A percentile compares a stretch with the other conserved stretches of the same genome.
Evolutionary conservation across 1,284 basidiomycete genomes (phyloP).

Genomic region (Cystobasidium slooffiae): DNA sequence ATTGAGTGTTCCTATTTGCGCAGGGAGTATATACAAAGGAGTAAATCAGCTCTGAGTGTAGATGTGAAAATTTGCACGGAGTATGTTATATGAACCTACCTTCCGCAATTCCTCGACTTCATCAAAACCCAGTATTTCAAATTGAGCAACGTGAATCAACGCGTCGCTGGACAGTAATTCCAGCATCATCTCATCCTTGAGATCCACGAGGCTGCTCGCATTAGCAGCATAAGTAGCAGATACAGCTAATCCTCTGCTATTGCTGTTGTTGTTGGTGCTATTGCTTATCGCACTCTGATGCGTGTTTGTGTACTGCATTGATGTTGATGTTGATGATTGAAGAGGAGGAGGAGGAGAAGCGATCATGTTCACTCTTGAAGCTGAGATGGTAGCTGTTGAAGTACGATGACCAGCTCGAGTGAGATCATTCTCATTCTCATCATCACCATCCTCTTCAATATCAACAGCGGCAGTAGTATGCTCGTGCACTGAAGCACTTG

Average conservation of each 20-base stretch:
- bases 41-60: background rate
- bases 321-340: background rate
- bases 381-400: constrained; percentile 28
- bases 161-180: constrained; percentile 41
- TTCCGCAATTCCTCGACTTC: constrained; percentile 42
- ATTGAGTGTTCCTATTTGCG: constrained; percentile 36
- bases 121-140: constrained; percentile 41
- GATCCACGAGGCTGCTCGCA: constrained; percentile 32
- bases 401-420: constrained; percentile 2
- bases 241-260: constrained; percentile 14
- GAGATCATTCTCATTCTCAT: background rate
- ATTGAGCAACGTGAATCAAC: constrained; percentile 41
- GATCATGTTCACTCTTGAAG: background rate
- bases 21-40: background rate
- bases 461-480: too few relatives aligned
- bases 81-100: constrained; percentile 1
- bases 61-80: background rate
- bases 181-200: constrained; percentile 42
- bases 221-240: constrained; percentile 31
- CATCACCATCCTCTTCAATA: background rate
- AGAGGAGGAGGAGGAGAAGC: background rate
- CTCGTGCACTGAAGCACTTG: too few relatives aligned
- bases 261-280: background rate
- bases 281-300: background rate
- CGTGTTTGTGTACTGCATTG: background rate